Conservation (phyloP, 805 yeast genomes). For the Metschnikowia colocasiae region DNA sequence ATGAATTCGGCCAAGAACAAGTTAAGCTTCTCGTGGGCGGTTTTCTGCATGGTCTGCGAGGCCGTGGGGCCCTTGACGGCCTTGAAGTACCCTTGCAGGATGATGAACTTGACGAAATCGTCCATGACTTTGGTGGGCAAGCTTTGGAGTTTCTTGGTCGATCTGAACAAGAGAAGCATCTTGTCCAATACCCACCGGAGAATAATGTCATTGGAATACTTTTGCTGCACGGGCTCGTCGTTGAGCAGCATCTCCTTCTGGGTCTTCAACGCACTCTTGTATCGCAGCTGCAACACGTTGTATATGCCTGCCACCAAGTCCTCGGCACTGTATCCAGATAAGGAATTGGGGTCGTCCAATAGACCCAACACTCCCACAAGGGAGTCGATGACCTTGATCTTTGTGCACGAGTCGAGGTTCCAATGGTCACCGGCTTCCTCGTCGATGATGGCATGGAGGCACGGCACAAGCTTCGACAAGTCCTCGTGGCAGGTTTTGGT, state of each 20-base stretch:
- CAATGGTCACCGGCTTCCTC: conserved; percentile 48
- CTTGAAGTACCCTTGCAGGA: conserved; percentile 41
- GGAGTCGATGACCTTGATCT: conserved; percentile 58
- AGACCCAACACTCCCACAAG: conserved; percentile 26
- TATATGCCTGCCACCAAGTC: conserved; percentile 21
- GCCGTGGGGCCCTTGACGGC: conserved; percentile 16
- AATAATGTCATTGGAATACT: conserved; percentile 31
- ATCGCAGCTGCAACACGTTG: conserved; percentile 24
- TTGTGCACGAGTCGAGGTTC: conserved; percentile 74
- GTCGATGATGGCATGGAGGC: conserved; percentile 25
- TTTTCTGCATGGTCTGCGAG: conserved; percentile 33
- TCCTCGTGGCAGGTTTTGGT: conserved; percentile 35
- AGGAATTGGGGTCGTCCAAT: conserved; percentile 13
- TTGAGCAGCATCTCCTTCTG: conserved; percentile 13
- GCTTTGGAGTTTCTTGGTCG: conserved; percentile 33
- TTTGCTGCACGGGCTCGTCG: conserved; percentile 16
- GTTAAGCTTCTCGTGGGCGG: conserved; percentile 60
- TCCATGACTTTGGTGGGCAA: conserved; percentile 26
- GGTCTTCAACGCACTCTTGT: conserved; percentile 20
- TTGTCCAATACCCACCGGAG: conserved; percentile 61
- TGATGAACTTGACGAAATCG: conserved; percentile 36
- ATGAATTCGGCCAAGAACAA: conserved; percentile 63
- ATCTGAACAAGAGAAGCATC: conserved; percentile 48
- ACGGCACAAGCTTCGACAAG: conserved; percentile 36
- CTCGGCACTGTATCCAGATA: conserved; percentile 13